Base-by-base conservation (phyloP, 2,329 filamentous ascomycete species). In the Ophiocordyceps unilateralis region DNA sequence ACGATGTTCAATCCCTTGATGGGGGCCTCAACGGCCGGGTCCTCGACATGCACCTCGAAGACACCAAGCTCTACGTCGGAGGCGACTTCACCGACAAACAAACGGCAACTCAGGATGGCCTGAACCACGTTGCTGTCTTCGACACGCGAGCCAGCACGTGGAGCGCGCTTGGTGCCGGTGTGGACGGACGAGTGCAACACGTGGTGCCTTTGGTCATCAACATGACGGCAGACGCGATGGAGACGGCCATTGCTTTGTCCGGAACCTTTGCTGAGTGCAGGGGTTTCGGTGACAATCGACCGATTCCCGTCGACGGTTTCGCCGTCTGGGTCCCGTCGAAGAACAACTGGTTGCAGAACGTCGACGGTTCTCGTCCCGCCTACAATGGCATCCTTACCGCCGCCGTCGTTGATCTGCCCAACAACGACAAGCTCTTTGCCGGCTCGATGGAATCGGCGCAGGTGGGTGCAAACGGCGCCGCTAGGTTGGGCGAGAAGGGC, bases 271-370 rank as follows among this genome's bases (percentile, higher is more conserved):
- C 74, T 15, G 67, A 77, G 43, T 76, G 94, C 47, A 71, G 80
- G 23, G 73, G 71, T 0, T 89, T 86, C 51, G 76, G 66, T 30
- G 67, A 68, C 48, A 79, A 79, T 49, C 59, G 69, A 7, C 72
- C 76, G 10, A 69, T 79, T 23, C 53, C 71, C 9, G 82, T 78
- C 1, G 62, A 76, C 41, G 87, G 88, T 2, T 86, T 98, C 53
- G 89, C 86, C 14, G 69, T 96, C 32, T 98, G 91, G 91, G 81
- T 96, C 8, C 84, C 84, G 3, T 93, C 87, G 4, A 69, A 73
- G 47, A 72, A 70, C 45, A 91, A 91, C 56, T 98, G 91, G 91
- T 68, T 98, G 15, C 77, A 86, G 55, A 91, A 93, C 50, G 64
- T 95, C 17, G 60, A 77, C 30, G 65, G 75, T 7, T 63, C 73